phyloP scores from a whole-genome alignment of 2,329 filamentous ascomycete genomes.

The Talaromyces islandicus region DNA sequence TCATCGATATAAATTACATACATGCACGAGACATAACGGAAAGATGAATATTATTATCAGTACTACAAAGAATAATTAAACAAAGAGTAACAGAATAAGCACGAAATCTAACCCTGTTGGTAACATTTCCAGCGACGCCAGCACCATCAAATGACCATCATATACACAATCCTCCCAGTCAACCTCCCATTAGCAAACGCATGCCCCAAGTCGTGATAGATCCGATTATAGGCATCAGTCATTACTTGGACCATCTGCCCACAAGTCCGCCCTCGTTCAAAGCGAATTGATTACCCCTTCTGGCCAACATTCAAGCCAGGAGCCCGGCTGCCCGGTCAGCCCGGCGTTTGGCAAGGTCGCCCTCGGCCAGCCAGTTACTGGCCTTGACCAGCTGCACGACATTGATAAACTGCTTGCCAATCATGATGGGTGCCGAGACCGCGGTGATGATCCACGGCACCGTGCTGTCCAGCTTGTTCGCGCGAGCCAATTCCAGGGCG shows the following conservation, averaged over 20 bases:
- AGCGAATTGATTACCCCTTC: not conserved
- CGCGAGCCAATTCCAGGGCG: conserved; percentile 83
- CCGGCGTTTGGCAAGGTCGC: conserved; percentile 65
- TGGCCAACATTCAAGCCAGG: not conserved
- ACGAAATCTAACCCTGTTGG: conserved; percentile 8
- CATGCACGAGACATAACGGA: not conserved
- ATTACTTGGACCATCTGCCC: not conserved
- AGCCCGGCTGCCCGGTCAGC: conserved; percentile 36
- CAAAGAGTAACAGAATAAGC: conserved; percentile 10
- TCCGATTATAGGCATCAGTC: not conserved
- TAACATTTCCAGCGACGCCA: conserved; percentile 4
- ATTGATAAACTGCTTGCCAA: conserved; percentile 88
- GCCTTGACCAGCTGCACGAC: conserved; percentile 91
- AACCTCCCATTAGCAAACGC: not conserved
- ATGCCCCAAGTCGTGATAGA: not conserved
- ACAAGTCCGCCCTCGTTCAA: not conserved
- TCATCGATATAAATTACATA: too few species aligned
- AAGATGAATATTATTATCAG: conserved; percentile 1
- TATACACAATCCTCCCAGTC: not conserved
- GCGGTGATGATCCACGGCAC: conserved; percentile 74
- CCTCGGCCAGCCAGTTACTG: conserved; percentile 84
- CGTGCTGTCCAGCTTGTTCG: conserved; percentile 82
- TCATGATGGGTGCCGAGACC: conserved; percentile 80
- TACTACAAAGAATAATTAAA: not conserved
- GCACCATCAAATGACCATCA: conserved; percentile 8